Evolutionary conservation across 129 eudicot genomes (phyloP).

Genomic region (Chrysanthemum makinoi): DNA sequence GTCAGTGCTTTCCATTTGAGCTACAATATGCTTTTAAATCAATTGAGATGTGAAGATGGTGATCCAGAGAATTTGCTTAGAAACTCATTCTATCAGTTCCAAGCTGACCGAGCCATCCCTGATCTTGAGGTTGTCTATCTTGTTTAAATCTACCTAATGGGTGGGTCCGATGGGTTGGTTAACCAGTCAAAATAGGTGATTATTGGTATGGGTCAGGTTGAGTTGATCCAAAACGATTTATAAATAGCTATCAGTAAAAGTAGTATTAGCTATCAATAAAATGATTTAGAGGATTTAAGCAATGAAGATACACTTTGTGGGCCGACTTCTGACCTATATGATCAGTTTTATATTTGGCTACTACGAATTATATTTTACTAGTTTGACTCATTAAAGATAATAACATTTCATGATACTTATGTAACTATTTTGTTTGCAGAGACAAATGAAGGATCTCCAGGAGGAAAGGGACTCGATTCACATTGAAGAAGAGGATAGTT

Average conservation of each 20-base stretch:
- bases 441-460: constrained; percentile 74
- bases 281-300: background rate
- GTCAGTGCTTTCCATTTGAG: constrained; percentile 93
- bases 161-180: background rate
- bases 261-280: background rate
- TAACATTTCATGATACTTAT: background rate
- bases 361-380: background rate
- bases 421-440: constrained; percentile 47
- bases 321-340: background rate
- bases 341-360: background rate
- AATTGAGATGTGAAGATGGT: constrained; percentile 85
- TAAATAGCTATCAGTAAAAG: background rate
- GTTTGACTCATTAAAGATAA: background rate
- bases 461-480: constrained; percentile 80
- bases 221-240: background rate
- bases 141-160: background rate
- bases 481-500: constrained; percentile 88
- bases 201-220: background rate
- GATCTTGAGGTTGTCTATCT: constrained; percentile 45
- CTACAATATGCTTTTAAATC: constrained; percentile 98
- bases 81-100: constrained; percentile 95
- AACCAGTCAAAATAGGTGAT: background rate
- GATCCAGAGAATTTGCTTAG: constrained; percentile 95
- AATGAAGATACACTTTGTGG: background rate
- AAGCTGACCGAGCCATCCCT: constrained; percentile 92